Percentiles rank a stretch among this genome's conserved stretches.
Conservation (phyloP, 1,284 basidiomycete genomes). For the Trametes sp. region DNA sequence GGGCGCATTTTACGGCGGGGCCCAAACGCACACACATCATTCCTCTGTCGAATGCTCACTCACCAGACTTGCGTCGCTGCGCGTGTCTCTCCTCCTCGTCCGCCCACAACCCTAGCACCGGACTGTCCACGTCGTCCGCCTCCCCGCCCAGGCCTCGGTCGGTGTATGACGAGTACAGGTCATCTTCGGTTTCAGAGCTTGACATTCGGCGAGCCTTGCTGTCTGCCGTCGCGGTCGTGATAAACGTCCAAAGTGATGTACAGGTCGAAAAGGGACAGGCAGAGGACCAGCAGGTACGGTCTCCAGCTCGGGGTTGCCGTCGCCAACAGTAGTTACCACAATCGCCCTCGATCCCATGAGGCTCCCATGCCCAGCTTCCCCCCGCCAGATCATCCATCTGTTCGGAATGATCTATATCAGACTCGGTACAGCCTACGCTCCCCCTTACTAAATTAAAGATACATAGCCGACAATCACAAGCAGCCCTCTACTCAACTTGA, state of each 20-base stretch:
- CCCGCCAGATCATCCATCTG: constrained; percentile 31
- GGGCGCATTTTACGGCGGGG: constrained; percentile 21
- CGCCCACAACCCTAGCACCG: constrained; percentile 31
- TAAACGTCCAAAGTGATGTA: constrained; percentile 26
- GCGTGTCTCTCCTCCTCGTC: constrained; percentile 25
- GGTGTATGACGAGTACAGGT: constrained; percentile 28
- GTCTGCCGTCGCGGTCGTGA: constrained; percentile 19
- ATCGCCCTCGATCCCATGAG: constrained; percentile 27
- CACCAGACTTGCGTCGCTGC: constrained; percentile 26
- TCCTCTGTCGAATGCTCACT: constrained; percentile 16
- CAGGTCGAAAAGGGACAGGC: constrained; percentile 32
- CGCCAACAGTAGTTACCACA: constrained; percentile 26
- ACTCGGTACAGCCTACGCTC: constrained; percentile 24
- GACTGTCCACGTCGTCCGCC: constrained; percentile 29
- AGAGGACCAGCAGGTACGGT: constrained; percentile 14
- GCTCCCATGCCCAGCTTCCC: constrained; percentile 28
- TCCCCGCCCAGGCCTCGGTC: constrained; percentile 17
- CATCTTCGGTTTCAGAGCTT: constrained; percentile 24
- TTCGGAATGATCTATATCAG: constrained; percentile 30
- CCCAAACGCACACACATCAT: constrained; percentile 4
- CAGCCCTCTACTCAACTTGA: neutral
- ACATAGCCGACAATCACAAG: neutral
- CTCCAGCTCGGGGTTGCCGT: constrained; percentile 26
- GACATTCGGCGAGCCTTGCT: constrained; percentile 28
- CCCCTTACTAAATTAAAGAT: constrained; percentile 22